Percentiles rank a stretch among this genome's conserved stretches.
phyloP scores from a whole-genome alignment of 352 stramenopile genomes.

The Phytophthora pluvialis region DNA sequence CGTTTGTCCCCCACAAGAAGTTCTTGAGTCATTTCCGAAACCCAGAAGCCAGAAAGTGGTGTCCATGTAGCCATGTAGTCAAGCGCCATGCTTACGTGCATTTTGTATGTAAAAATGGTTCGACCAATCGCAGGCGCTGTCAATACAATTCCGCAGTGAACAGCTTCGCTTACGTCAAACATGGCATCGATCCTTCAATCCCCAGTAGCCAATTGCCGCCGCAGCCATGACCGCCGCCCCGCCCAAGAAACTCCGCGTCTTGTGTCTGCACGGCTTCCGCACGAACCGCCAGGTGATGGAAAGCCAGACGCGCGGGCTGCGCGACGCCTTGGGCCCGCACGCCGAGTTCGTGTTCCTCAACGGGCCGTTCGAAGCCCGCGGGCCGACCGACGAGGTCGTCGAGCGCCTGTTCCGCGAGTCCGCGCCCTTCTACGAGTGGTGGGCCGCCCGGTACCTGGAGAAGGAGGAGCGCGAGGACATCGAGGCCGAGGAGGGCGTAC shows the following conservation, averaged over 20 bases:
- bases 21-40: no score
- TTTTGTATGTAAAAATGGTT: not conserved
- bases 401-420: conserved; percentile 60
- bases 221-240: conserved; percentile 2
- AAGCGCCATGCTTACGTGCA: conserved; percentile 2
- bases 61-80: no score
- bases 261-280: conserved; percentile 79
- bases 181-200: not conserved
- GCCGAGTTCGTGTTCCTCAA: conserved; percentile 81
- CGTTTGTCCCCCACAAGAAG: no score
- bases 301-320: conserved; percentile 64
- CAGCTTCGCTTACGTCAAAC: conserved; percentile 30
- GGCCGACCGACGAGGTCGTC: conserved; percentile 63
- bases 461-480: conserved; percentile 50
- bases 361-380: conserved; percentile 56
- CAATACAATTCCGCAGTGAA: not conserved
- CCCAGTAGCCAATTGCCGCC: conserved; percentile 6
- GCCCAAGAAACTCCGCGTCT: conserved; percentile 57
- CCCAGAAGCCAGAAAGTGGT: no score
- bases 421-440: conserved; percentile 84
- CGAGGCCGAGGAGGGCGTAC: conserved; percentile 36
- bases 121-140: conserved; percentile 4
- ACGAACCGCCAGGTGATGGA: conserved; percentile 80
- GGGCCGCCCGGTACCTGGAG: conserved; percentile 47
- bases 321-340: conserved; percentile 57